Evolutionary conservation across 345 rosid species (phyloP), one percentile per base, ranked within the genome.

Genomic region (Rubroshorea leprosula): DNA sequence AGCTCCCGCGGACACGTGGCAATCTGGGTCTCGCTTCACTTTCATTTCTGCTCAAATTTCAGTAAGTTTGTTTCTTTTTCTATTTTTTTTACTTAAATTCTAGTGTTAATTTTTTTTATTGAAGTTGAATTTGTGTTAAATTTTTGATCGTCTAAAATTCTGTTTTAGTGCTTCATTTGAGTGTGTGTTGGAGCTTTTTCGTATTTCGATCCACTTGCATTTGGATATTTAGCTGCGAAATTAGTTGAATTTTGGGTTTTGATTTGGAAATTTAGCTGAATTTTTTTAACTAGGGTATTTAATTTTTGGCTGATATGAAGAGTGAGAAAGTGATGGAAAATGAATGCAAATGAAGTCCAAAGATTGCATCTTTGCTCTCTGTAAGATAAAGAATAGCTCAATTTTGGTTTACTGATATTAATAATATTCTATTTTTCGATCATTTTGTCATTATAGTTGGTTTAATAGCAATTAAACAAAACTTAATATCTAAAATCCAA

Each of bases 21-120:
- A 84, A 84, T 86, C 96, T 80, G 72, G 72, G 65, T 68, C 48
- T 65, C 57, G 75, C 76, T 57, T 77, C 71, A 55, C 78, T 74
- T 78, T 72, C 64, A 64, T 58, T 67, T 61, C 72, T 47, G 83
- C 77, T 73, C 70, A 71, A 77, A 67, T 78, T 66, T 80, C 65
- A 62, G 97, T 81, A 70, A 79, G 89, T 73, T 63, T 55, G 57
- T 43, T 39, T 54, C 31, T 55, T 68, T 53, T 51, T 52, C 47
- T 13, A 16, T 27, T 47, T 45, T 29, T 22, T n/a, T 39, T 35
- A 60, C 46, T 54, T 20, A 68, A 11, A 26, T 61, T 65, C 23
- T 5, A 57, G 45, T 47, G 65, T 56, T 67, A 19, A 41, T 63
- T 66, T 51, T 56, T 64, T 27, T 56, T 24, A 43, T 55, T 16